Base-by-base conservation (phyloP, 1,284 basidiomycete species). In the Peniophora sp. region DNA sequence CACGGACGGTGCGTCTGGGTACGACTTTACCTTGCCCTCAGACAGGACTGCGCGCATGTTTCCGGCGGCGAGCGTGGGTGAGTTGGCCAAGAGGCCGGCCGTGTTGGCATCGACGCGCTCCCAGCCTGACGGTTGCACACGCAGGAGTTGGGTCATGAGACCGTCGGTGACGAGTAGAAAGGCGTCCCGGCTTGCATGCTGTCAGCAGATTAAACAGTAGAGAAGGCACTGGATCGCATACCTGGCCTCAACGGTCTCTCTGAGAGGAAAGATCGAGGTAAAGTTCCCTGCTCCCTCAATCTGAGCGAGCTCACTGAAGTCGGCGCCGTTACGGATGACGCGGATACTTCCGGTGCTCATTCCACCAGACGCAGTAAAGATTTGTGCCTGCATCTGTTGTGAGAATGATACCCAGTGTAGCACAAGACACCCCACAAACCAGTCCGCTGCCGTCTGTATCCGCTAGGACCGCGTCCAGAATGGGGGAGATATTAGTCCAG, bases 301-400 rank as follows among this genome's bases (percentile, higher is more conserved):
- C 22, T 66, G 65, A 0, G 85, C 80, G 3, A 81, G 58, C 56
- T 89, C 84, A 49, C 83, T 75, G 59, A 96, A 82, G 51, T 92
- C 88, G 1, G 92, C 92, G 2, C 95, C 95, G 55, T 85, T 92
- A 52, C 91, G 76, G 9, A 98, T 78, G 23, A 95, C 68, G 36
- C 91, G 83, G 9, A 99, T 63, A 10, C 87, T 86, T 6, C 95
- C 94, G 0, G 83, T 80, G 54, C 83, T 92, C 17, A 79, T 78
- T 0, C 85, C 87, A 1, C 96, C 96, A 2, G 93, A 96, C 56
- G 92, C 93, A 0, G 93, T 89, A 2, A 98, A 81, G 45, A 97
- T 78, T 62, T 94, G 84, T 12, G 79, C 79, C 84, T 61, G 50
- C n/a, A 53, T 50, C 38, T 50, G 47, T 45, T 25, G 49, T 20